Conservation (phyloP, 805 yeast genomes). For the Metschnikowia drakensbergensis region DNA sequence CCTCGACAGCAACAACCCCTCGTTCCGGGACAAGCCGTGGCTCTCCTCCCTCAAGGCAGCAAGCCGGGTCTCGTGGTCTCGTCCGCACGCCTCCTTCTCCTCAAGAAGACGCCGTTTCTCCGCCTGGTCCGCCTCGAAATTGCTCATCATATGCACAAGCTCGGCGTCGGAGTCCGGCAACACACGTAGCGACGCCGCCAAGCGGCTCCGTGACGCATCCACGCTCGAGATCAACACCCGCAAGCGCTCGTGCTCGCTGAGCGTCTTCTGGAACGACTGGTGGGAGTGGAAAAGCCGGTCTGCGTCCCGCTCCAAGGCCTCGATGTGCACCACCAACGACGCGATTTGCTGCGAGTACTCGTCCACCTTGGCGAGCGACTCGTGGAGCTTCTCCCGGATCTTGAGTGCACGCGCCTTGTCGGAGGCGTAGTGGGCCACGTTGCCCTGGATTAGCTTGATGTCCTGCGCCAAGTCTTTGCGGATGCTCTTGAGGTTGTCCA, state of each 20-base stretch:
- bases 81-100: constrained; percentile 3
- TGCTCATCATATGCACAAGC: constrained; percentile 26
- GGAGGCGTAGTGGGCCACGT: constrained; percentile 68
- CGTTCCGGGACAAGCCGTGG: constrained; percentile 33
- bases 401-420: constrained; percentile 72
- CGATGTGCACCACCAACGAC: constrained; percentile 47
- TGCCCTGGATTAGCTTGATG: constrained; percentile 69
- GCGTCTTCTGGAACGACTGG: constrained; percentile 72
- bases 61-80: constrained; percentile 20
- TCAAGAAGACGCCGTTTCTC: constrained; percentile 18
- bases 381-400: constrained; percentile 45
- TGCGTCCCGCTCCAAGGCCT: constrained; percentile 52
- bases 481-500: constrained; percentile 71
- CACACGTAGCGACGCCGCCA: constrained; percentile 44
- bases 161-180: constrained; percentile 40
- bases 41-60: constrained; percentile 20
- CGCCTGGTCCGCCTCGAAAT: constrained; percentile 24
- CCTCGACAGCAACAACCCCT: constrained; percentile 52
- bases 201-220: constrained; percentile 48
- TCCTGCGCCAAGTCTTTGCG: constrained; percentile 76
- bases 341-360: constrained; percentile 45
- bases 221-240: constrained; percentile 13
- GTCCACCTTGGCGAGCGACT: constrained; percentile 43
- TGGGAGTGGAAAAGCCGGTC: constrained; percentile 66
- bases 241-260: constrained; percentile 60